Percentiles rank a stretch among this genome's conserved stretches.
Conservation (phyloP, 768 basidiomycete species). For the Auricularia auricula-judae region DNA sequence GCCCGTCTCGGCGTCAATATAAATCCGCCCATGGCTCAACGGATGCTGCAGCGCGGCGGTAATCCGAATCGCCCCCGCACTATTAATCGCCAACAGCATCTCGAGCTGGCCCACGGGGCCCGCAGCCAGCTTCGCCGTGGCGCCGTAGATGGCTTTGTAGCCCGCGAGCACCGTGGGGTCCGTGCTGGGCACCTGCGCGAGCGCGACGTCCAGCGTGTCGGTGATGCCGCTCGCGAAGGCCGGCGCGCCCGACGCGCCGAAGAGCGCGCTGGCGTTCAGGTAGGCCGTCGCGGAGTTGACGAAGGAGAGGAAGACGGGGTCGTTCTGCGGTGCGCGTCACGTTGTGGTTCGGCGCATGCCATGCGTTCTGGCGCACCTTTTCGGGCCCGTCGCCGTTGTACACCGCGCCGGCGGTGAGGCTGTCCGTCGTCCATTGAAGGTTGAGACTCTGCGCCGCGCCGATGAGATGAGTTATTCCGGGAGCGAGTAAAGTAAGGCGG, state of each 20-base stretch:
- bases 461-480: neutral
- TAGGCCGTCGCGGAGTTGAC: conserved; percentile 57
- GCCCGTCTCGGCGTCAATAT: conserved; percentile 41
- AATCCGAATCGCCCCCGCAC: conserved; percentile 31
- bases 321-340: no score
- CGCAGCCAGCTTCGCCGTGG: conserved; percentile 24
- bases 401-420: conserved; percentile 14
- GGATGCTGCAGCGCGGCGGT: conserved; percentile 62
- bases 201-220: conserved; percentile 15
- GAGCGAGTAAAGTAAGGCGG: neutral
- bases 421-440: neutral
- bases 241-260: conserved; percentile 22
- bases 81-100: conserved; percentile 32
- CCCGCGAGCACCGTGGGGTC: conserved; percentile 38
- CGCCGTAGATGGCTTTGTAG: conserved; percentile 44
- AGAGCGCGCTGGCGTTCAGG: conserved; percentile 37
- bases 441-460: neutral
- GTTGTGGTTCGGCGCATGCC: no score
- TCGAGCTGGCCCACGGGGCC: conserved; percentile 45
- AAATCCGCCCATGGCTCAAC: conserved; percentile 47
- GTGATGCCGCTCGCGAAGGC: conserved; percentile 17
- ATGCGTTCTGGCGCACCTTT: no score
- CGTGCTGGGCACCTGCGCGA: conserved; percentile 28
- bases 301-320: conserved; percentile 34
- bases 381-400: conserved; percentile 16